Evolutionary conservation across 192 early-diverging fungal genomes (phyloP), one percentile per base, ranked within the genome.

Genomic region (Phycomyces blakesleeanus): DNA sequence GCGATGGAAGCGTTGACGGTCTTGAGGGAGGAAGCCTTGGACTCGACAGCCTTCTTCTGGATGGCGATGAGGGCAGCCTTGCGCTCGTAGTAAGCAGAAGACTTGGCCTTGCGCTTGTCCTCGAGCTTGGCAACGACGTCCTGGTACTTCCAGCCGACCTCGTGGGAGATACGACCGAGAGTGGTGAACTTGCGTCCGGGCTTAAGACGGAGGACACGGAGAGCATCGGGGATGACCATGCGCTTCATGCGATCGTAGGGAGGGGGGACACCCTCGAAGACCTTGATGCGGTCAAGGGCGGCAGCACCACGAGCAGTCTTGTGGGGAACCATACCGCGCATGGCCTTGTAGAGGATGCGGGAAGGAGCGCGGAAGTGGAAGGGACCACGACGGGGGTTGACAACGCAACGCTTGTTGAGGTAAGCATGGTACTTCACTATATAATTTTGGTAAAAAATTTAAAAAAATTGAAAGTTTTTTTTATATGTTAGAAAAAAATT

Each of bases 141-240:
- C 78, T 95, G 83, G 91, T 98, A 97, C 83, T 98, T 99, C 97
- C 97, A 99, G 69, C 97, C 96, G 74, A 99, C 90, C 85, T 98
- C 97, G 73, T 84, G 74, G 51, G 92, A 88, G 79, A 99, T 85
- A 70, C 93, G 88, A 82, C 93, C 90, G 64, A 98, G 78, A 68
- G 89, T 90, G 79, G 93, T 91, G 92, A 85, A 99, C 89, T 98
- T 98, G 86, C 97, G 92, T 64, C 93, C 94, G 65, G 96, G 96
- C 84, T 89, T 89, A 47, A 99, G 84, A 80, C 91, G 91, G 76
- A 99, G 88, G 67, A 98, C 93, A 73, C 96, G 94, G 63, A 99
- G 92, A 44, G 97, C 97, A 59, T 84, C 84, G 78, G 97, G 97
- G 57, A 97, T 87, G 67, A 99, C 97, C 81, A 97, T 85, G 78